phyloP scores from a whole-genome alignment of 345 rosid species.

The Citrus mangshanensis region DNA sequence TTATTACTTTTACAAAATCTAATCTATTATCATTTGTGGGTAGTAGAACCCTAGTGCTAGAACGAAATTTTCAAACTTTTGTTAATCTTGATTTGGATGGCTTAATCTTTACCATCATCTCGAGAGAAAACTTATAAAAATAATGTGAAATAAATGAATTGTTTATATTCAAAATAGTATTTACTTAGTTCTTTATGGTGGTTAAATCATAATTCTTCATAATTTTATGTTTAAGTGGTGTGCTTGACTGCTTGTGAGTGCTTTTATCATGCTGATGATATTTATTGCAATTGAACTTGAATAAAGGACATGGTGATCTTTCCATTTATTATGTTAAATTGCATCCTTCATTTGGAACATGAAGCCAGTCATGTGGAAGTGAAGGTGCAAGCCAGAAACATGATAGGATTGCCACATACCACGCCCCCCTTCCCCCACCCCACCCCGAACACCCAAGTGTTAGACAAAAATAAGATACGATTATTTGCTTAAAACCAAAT shows the following conservation, averaged over 20 bases:
- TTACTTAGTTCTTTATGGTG: neutral
- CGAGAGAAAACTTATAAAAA: neutral
- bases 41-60: neutral
- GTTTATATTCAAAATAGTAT: neutral
- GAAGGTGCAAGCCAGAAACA: neutral
- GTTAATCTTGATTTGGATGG: neutral
- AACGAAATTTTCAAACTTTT: neutral
- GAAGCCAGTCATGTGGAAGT: neutral
- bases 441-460: too few species aligned
- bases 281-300: neutral
- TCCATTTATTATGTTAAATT: neutral
- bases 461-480: neutral
- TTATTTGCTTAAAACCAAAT: neutral
- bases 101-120: neutral
- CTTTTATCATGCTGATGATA: neutral
- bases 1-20: neutral
- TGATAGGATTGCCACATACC: neutral
- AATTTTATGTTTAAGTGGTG: neutral
- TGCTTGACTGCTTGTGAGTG: neutral
- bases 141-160: neutral
- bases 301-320: neutral
- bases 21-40: neutral
- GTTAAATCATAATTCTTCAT: neutral
- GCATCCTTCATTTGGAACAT: neutral
- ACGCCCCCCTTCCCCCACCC: too few species aligned